phyloP scores from a whole-genome alignment of 208 protist genomes.

The Crithidia acanthocephali region DNA sequence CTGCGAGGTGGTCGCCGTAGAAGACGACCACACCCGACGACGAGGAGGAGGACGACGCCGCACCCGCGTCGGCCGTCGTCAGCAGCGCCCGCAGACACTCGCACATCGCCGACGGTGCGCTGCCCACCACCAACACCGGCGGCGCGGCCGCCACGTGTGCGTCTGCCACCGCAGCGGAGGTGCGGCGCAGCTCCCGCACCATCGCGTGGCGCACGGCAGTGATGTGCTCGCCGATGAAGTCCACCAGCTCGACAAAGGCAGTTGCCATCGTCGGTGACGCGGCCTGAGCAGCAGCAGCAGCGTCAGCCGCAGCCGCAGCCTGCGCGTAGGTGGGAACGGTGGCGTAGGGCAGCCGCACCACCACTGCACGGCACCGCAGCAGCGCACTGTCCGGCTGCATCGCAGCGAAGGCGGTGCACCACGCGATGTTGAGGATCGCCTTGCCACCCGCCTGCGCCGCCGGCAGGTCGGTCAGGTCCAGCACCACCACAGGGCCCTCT shows the following conservation, averaged over 20 bases:
- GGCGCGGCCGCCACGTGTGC: constrained; percentile 12
- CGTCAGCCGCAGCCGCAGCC: neutral
- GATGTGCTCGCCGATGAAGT: constrained; percentile 75
- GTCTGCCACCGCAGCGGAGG: constrained; percentile 8
- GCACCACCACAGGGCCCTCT: constrained; percentile 40
- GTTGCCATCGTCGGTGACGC: constrained; percentile 21
- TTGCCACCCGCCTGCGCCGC: constrained; percentile 28
- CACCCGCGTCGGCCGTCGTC: neutral
- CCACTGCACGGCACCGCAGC: constrained; percentile 36
- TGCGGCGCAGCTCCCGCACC: constrained; percentile 3
- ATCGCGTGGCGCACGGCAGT: constrained; percentile 35
- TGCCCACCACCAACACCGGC: constrained; percentile 34
- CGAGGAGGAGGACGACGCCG: constrained; percentile 4
- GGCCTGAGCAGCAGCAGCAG: too few relatives aligned
- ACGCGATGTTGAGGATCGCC: constrained; percentile 54
- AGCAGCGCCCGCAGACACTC: constrained; percentile 11
- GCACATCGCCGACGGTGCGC: constrained; percentile 19
- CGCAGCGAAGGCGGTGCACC: constrained; percentile 57
- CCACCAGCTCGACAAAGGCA: constrained; percentile 39
- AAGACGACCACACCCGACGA: constrained; percentile 36
- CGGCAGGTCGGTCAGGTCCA: constrained; percentile 57
- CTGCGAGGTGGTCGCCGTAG: constrained; percentile 45
- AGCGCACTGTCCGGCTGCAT: constrained; percentile 44
- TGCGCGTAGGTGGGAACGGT: constrained; percentile 33
- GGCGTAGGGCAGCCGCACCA: constrained; percentile 71